Percentiles rank a stretch among this genome's conserved stretches.
Evolutionary conservation across 2,329 filamentous ascomycete genomes (phyloP).

Genomic region (Scedosporium minutisporum): DNA sequence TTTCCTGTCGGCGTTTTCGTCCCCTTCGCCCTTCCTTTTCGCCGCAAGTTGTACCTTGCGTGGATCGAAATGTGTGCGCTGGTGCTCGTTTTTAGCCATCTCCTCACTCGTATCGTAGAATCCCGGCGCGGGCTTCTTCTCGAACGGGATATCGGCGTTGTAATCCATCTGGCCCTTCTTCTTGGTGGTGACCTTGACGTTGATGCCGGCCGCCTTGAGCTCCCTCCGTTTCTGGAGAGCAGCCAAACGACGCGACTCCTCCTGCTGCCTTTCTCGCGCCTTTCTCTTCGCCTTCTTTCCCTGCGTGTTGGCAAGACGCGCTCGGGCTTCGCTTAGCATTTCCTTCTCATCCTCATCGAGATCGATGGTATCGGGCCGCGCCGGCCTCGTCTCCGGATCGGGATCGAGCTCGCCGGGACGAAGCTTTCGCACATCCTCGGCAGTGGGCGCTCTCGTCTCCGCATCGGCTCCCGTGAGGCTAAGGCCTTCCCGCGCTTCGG

Average conservation of each 20-base stretch:
- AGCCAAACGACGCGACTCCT: conserved; percentile 84
- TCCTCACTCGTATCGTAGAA: conserved; percentile 94
- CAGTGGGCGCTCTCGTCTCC: conserved; percentile 78
- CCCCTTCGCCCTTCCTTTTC: conserved; percentile 86
- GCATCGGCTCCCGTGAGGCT: conserved; percentile 77
- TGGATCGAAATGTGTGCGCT: conserved; percentile 80
- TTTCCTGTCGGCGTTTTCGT: conserved; percentile 72
- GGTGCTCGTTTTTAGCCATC: conserved; percentile 66
- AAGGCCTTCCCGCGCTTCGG: conserved; percentile 80
- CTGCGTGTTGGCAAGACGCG: conserved; percentile 92
- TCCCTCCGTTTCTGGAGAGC: conserved; percentile 91
- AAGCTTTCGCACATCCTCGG: conserved; percentile 82
- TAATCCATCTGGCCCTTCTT: conserved; percentile 99
- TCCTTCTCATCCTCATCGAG: conserved; percentile 99
- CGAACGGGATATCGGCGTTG: conserved; percentile 97
- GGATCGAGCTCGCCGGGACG: conserved; percentile 91
- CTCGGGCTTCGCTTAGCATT: conserved; percentile 95
- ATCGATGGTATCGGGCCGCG: conserved; percentile 91
- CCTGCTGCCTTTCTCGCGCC: conserved; percentile 86
- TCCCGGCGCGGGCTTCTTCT: conserved; percentile 77
- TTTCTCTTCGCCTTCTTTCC: conserved; percentile 99
- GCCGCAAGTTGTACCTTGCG: conserved; percentile 81
- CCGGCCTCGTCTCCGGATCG: conserved; percentile 94
- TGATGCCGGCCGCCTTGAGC: conserved; percentile 95
- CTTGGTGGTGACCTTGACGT: conserved; percentile 84